Conservation (phyloP, 345 rosid genomes). For the Gossypium stocksii region DNA sequence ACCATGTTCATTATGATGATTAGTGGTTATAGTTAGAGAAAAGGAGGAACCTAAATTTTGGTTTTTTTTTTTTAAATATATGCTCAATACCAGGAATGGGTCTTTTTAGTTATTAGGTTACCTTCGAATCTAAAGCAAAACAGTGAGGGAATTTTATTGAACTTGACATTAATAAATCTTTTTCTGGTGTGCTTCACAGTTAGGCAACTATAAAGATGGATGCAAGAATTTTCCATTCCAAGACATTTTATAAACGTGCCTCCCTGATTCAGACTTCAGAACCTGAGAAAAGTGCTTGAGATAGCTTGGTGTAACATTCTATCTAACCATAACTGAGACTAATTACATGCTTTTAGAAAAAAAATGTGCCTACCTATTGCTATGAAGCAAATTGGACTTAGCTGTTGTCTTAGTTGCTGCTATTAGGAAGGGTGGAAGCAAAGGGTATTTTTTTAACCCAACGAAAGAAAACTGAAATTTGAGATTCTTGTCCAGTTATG, state of each 20-base stretch:
- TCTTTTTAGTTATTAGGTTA: neutral
- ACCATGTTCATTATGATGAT: neutral
- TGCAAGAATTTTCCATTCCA: neutral
- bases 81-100: neutral
- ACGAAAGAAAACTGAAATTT: neutral
- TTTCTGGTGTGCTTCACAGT: neutral
- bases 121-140: neutral
- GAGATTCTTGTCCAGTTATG: neutral
- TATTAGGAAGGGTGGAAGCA: neutral
- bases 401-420: neutral
- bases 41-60: neutral
- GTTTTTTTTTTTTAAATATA: neutral
- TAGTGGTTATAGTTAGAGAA: neutral
- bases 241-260: neutral
- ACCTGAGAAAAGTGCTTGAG: neutral
- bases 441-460: neutral
- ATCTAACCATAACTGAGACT: neutral
- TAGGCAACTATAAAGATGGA: neutral
- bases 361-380: conserved; percentile 4
- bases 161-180: neutral
- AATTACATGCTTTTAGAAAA: neutral
- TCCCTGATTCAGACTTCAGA: neutral
- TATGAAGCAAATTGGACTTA: conserved; percentile 4
- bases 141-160: neutral
- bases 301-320: neutral